phyloP scores from a whole-genome alignment of 2,329 filamentous ascomycete genomes.

The Monosporascus sp. region DNA sequence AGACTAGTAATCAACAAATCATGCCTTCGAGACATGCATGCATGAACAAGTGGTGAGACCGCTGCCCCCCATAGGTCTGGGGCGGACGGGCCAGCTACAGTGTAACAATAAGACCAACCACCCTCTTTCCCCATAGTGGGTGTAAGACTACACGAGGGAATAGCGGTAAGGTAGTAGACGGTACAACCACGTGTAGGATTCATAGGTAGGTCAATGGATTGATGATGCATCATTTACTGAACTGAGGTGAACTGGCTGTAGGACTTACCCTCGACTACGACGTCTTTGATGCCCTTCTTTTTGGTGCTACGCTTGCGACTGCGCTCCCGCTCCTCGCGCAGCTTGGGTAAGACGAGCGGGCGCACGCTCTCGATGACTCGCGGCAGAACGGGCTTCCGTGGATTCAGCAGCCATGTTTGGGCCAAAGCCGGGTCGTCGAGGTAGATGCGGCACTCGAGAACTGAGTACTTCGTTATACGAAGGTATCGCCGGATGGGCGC shows the following conservation, averaged over 20 bases:
- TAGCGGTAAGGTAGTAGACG: not conserved
- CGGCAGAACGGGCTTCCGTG: slow-evolving; percentile 68
- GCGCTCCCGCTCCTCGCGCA: slow-evolving; percentile 67
- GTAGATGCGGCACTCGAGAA: slow-evolving; percentile 95
- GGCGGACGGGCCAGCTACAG: not conserved
- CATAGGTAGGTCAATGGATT: too few species aligned
- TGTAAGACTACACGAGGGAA: not conserved
- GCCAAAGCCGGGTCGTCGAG: slow-evolving; percentile 82
- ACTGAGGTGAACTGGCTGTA: not conserved
- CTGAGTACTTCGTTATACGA: slow-evolving; percentile 85
- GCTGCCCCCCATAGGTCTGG: not conserved
- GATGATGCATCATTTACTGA: too few species aligned
- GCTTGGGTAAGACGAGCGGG: slow-evolving; percentile 81
- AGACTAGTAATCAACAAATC: not conserved
- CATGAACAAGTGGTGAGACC: not conserved
- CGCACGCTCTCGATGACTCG: slow-evolving; percentile 81
- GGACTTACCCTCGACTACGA: slow-evolving; percentile 67
- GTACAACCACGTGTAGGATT: not conserved
- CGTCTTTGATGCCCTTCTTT: slow-evolving; percentile 81
- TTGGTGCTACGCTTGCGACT: slow-evolving; percentile 60
- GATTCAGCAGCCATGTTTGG: slow-evolving; percentile 77
- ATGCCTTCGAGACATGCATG: not conserved
- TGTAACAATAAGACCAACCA: not conserved
- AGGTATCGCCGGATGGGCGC: slow-evolving; percentile 84
- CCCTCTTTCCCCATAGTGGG: not conserved